A percentile compares a stretch with the other conserved stretches of the same genome.
Conservation (phyloP, 805 yeast genomes). For the Candida boidinii region DNA sequence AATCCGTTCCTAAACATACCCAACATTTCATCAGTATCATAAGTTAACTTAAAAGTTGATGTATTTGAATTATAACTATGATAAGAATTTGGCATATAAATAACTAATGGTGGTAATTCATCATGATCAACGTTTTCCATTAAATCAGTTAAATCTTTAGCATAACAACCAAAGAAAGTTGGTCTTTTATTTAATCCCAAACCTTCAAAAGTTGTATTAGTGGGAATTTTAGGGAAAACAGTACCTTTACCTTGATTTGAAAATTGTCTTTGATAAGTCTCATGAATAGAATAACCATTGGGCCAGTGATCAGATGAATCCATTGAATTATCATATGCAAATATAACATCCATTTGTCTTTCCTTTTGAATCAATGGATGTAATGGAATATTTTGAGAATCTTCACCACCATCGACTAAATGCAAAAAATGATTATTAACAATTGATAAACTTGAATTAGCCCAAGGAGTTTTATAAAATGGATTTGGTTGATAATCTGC, state of each 20-base stretch:
- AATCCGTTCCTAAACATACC: conserved; percentile 67
- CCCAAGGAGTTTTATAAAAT: conserved; percentile 36
- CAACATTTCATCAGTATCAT: conserved; percentile 45
- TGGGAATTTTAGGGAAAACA: conserved; percentile 78
- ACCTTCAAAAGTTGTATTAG: conserved; percentile 46
- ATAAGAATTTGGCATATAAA: conserved; percentile 71
- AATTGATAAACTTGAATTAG: conserved; percentile 27
- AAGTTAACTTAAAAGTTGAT: conserved; percentile 62
- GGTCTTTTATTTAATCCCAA: conserved; percentile 62
- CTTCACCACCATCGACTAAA: conserved; percentile 78
- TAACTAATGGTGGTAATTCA: conserved; percentile 58
- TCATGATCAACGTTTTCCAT: conserved; percentile 27
- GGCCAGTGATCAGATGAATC: conserved; percentile 61
- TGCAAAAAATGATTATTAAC: conserved; percentile 33
- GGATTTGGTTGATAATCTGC: conserved; percentile 74
- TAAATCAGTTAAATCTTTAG: conserved; percentile 49
- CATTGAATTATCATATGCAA: conserved; percentile 61
- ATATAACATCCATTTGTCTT: conserved; percentile 52
- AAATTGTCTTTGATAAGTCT: conserved; percentile 55
- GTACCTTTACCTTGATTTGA: conserved; percentile 42
- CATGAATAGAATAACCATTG: conserved; percentile 50
- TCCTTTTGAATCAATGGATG: conserved; percentile 55
- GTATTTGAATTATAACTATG: conserved; percentile 59
- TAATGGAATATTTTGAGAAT: conserved; percentile 61
- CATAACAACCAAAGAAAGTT: conserved; percentile 77